Percentiles rank a stretch among this genome's conserved stretches.
Evolutionary conservation across 768 basidiomycete species (phyloP).

Genomic region (Hericium alpestre): DNA sequence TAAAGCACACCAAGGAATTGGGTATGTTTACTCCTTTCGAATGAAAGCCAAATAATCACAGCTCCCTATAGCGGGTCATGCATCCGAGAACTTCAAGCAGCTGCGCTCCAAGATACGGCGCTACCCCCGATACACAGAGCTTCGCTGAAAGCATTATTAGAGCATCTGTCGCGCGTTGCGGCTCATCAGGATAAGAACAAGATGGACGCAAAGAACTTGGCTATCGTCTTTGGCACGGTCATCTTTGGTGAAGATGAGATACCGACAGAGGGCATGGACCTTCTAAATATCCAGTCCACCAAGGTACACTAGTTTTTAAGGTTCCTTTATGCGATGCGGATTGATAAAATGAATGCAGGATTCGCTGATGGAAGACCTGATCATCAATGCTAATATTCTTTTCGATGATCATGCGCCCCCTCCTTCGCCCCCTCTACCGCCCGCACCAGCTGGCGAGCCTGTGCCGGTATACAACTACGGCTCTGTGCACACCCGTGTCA

Average conservation of each 20-base stretch:
- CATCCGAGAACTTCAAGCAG: conserved; percentile 59
- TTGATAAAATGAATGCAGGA: conserved; percentile 28
- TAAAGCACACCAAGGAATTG: conserved; percentile 69
- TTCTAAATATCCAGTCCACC: conserved; percentile 60
- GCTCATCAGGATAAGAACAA: conserved; percentile 67
- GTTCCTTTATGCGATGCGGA: background rate
- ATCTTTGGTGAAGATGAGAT: conserved; percentile 90
- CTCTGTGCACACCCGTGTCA: conserved; percentile 58
- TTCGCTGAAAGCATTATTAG: conserved; percentile 68
- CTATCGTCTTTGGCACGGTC: conserved; percentile 81
- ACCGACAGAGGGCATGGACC: conserved; percentile 57
- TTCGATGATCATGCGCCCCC: conserved; percentile 42
- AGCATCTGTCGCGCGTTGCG: conserved; percentile 71
- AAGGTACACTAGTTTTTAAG: conserved; percentile 41
- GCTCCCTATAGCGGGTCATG: conserved; percentile 49
- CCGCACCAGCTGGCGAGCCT: conserved; percentile 58
- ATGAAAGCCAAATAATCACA: background rate
- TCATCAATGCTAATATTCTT: conserved; percentile 53
- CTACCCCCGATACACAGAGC: conserved; percentile 78
- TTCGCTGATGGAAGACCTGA: conserved; percentile 77
- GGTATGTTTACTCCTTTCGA: conserved; percentile 31
- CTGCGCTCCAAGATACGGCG: conserved; percentile 81
- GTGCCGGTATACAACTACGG: conserved; percentile 51
- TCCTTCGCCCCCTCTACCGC: conserved; percentile 61
- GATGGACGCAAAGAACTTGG: conserved; percentile 89